These are phyloP conservation scores for Solanum paucissectum DNA, from an alignment of 257 asterid species.

Conservation along the genomic window DNA sequence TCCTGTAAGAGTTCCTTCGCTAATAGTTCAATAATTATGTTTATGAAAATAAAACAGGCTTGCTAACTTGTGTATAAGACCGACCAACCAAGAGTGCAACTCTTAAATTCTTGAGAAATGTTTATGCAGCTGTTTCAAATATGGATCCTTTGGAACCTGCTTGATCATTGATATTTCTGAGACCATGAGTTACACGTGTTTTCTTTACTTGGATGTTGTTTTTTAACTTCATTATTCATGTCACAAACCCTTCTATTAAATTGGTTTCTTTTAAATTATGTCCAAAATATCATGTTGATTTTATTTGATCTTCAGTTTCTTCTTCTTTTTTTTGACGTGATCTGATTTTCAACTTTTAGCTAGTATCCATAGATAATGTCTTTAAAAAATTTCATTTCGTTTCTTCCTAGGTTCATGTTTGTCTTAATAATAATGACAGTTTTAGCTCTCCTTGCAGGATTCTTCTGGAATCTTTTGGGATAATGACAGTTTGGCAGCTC, in stretches of 20 bases:
- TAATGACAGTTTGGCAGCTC: constrained; percentile 70
- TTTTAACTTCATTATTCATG: neutral
- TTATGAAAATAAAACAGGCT: neutral
- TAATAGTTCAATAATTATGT: neutral
- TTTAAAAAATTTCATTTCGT: neutral
- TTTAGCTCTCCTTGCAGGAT: constrained; percentile 31
- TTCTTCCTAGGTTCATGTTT: neutral
- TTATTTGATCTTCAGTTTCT: neutral
- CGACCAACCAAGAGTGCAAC: neutral
- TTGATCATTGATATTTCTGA: neutral
- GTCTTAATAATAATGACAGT: neutral
- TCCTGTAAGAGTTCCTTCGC: neutral
- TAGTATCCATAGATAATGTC: neutral
- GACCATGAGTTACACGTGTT: neutral
- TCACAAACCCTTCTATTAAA: neutral
- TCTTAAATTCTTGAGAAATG: neutral
- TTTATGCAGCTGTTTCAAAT: neutral
- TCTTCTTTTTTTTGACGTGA: neutral
- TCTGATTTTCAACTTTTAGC: neutral
- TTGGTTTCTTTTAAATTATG: neutral
- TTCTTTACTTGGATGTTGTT: neutral
- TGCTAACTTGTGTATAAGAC: neutral
- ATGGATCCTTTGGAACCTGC: neutral
- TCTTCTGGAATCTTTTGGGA: constrained; percentile 86
- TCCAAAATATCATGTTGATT: neutral